These are phyloP conservation scores for Saturnispora diversa DNA, from an alignment of 805 yeast species.

Conservation along the genomic window DNA sequence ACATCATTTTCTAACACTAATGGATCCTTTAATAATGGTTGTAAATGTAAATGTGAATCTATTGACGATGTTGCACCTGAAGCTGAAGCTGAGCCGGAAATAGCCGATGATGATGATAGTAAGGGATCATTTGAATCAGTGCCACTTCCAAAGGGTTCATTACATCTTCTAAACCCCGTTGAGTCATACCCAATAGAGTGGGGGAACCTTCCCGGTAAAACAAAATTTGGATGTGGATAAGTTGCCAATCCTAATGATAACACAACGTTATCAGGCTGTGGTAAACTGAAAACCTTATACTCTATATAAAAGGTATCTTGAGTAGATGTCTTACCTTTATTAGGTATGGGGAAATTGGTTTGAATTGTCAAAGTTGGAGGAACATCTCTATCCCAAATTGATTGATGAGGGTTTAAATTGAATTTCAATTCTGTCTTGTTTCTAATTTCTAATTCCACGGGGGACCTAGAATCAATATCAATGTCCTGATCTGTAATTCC, in stretches of 20 bases:
- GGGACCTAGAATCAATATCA: constrained; percentile 23
- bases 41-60: background rate
- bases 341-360: constrained; percentile 79
- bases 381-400: constrained; percentile 27
- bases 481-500: constrained; percentile 6
- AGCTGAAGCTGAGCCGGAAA: background rate
- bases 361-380: constrained; percentile 40
- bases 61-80: background rate
- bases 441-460: constrained; percentile 49
- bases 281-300: constrained; percentile 67
- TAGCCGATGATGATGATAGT: too few relatives aligned
- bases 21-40: background rate
- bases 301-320: constrained; percentile 89
- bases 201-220: constrained; percentile 87
- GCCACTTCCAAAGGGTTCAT: constrained; percentile 63
- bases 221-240: constrained; percentile 86
- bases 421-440: constrained; percentile 59
- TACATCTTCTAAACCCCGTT: constrained; percentile 68
- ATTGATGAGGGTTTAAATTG: constrained; percentile 6
- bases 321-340: constrained; percentile 29
- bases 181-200: constrained; percentile 86
- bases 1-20: background rate
- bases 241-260: constrained; percentile 77
- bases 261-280: constrained; percentile 33
- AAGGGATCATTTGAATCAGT: too few relatives aligned